A percentile compares a stretch with the other conserved stretches of the same genome.
phyloP scores from a whole-genome alignment of 1,139 yeast species.

The Yamadazyma atlantica region DNA sequence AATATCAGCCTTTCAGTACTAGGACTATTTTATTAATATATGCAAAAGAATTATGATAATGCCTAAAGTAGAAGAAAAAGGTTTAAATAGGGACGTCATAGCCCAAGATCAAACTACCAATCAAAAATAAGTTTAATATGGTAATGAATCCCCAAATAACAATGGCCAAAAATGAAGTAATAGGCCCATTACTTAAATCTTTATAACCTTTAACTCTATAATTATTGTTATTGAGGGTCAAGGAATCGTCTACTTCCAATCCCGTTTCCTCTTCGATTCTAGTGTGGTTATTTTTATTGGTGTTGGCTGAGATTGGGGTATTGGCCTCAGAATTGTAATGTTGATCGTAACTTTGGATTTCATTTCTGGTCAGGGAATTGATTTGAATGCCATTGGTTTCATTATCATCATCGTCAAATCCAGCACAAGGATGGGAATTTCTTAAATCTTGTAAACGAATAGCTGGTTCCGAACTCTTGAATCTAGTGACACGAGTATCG shows the following conservation, averaged over 20 bases:
- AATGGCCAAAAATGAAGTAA: conserved; percentile 44
- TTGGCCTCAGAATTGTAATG: background rate
- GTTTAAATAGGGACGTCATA: conserved; percentile 37
- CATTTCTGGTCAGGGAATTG: background rate
- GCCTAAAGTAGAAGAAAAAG: background rate
- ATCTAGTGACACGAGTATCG: conserved; percentile 17
- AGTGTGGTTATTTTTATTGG: background rate
- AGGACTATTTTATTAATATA: too few species aligned
- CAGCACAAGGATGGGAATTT: conserved; percentile 46
- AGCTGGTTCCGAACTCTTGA: conserved; percentile 40
- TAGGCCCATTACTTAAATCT: conserved; percentile 55
- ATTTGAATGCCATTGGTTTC: background rate
- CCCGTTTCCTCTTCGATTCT: background rate
- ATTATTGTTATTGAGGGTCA: conserved; percentile 1
- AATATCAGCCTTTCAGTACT: too few species aligned
- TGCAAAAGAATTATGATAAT: background rate
- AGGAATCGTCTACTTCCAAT: conserved; percentile 1
- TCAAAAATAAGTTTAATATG: conserved; percentile 49
- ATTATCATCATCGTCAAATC: conserved; percentile 42
- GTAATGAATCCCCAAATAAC: conserved; percentile 54
- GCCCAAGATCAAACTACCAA: conserved; percentile 47
- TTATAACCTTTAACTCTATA: conserved; percentile 26
- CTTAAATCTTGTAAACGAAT: conserved; percentile 43
- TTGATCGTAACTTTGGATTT: background rate
- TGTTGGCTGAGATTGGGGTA: background rate